These are phyloP conservation scores for Hanseniaspora sp. DNA, from an alignment of 1,139 yeast genomes.

Conservation along the genomic window DNA sequence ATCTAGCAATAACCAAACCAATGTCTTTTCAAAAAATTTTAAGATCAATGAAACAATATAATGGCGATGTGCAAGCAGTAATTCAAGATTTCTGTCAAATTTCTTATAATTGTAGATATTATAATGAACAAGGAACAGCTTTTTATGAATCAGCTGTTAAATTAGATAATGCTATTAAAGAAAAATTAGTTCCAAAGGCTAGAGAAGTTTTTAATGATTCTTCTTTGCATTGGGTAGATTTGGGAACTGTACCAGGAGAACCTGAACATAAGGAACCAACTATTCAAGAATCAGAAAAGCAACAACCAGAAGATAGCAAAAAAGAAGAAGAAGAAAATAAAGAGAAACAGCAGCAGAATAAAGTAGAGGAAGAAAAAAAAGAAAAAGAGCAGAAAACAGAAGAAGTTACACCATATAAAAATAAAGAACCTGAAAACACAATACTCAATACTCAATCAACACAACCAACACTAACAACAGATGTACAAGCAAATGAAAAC, in stretches of 20 bases:
- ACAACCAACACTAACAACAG: background rate
- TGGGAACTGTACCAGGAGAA: conserved; percentile 64
- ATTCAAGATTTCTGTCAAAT: conserved; percentile 70
- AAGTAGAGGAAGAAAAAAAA: no score
- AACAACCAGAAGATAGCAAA: background rate
- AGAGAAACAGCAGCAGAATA: no score
- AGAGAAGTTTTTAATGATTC: background rate
- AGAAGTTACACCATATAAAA: no score
- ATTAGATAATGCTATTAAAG: conserved; percentile 44
- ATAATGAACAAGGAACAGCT: conserved; percentile 57
- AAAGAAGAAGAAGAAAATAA: background rate
- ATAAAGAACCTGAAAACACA: background rate
- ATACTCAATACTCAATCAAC: background rate
- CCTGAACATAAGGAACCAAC: conserved; percentile 48
- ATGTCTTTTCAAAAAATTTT: conserved; percentile 62
- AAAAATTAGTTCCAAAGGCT: conserved; percentile 19
- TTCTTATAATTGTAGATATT: conserved; percentile 79
- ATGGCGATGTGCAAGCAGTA: conserved; percentile 46
- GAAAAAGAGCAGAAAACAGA: no score
- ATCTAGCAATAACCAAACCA: conserved; percentile 54
- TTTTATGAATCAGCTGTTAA: conserved; percentile 55
- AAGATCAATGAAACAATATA: conserved; percentile 41
- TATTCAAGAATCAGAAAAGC: conserved; percentile 33
- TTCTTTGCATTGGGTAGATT: conserved; percentile 43
- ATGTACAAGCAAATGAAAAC: no score